Evolutionary conservation across 2,329 filamentous ascomycete species (phyloP), one percentile per base, ranked within the genome.

Genomic region (Sphaerulina musiva): DNA sequence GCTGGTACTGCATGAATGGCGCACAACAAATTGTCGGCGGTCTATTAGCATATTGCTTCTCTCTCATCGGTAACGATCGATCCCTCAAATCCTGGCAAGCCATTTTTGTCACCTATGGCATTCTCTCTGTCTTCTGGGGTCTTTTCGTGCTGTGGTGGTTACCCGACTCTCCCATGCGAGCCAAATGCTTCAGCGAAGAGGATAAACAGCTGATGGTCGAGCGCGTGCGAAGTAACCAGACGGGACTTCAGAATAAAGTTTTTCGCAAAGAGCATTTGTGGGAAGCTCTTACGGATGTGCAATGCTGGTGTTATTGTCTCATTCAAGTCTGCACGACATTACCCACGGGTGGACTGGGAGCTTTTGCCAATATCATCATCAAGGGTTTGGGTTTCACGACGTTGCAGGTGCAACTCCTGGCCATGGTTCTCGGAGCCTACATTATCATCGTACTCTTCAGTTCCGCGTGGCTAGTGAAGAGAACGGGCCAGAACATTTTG

Each of bases 331-430:
- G 82, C 69, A 89, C 86, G 0, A 89, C 85, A 0, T 73, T 90
- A 1, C 86, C 86, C 0, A 89, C 85, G 0, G 83, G 80, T 17
- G 86, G 86, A 0, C 78, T 90, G 0, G 86, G 86, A 6, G 82
- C 82, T 0, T 90, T 89, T 66, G 82, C 84, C 51, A 85, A 85
- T 59, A 85, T 90, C 62, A 85, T 91, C 62, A 87, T 90, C 69
- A 80, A 77, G 52, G 75, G 76, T n/a, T 83, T 90, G 55, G 72
- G 83, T 0, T 91, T 89, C 64, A 77, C 73, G 0, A 72, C 74
- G 0, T 74, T 89, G 6, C 72, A 90, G 68, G 88, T 86, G 0
- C 86, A 89, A 70, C 73, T 91, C 1, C 73, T 91, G 23, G 80
- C 84, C 39, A 89, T 90, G 84, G 86, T 89, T 0, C 74, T 88